Conservation (phyloP, 306 rosid species). For the Prinsepia uniflora region DNA sequence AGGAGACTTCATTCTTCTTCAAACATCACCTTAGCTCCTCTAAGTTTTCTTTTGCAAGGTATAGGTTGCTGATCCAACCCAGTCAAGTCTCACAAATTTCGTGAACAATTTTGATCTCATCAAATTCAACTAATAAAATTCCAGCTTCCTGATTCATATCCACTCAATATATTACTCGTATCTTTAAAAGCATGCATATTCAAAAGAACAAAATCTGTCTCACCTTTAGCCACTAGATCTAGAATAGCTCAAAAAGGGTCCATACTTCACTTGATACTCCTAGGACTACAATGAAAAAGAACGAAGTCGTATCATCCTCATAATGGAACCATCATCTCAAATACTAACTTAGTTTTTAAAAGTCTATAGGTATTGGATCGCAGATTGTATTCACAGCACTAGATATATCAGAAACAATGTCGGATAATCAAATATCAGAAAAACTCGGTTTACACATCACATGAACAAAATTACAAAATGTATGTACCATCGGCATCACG, state of each 20-base stretch:
- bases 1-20: neutral
- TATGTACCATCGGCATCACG: conserved; percentile 77
- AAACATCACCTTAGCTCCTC: neutral
- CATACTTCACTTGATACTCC: neutral
- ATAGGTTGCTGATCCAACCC: neutral
- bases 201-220: neutral
- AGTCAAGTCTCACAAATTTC: neutral
- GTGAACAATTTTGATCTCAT: neutral
- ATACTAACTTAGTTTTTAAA: neutral
- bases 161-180: neutral
- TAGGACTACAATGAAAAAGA: conserved; percentile 2
- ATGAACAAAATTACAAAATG: neutral
- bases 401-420: neutral
- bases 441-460: neutral
- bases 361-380: neutral
- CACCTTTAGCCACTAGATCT: neutral
- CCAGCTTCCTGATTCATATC: neutral
- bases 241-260: neutral
- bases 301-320: neutral
- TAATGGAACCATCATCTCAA: neutral
- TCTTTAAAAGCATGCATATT: neutral
- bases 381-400: neutral
- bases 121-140: neutral
- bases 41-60: neutral
- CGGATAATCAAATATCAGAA: neutral